Conservation (phyloP, 2,329 filamentous ascomycete species). For the Madurella fahalii region DNA sequence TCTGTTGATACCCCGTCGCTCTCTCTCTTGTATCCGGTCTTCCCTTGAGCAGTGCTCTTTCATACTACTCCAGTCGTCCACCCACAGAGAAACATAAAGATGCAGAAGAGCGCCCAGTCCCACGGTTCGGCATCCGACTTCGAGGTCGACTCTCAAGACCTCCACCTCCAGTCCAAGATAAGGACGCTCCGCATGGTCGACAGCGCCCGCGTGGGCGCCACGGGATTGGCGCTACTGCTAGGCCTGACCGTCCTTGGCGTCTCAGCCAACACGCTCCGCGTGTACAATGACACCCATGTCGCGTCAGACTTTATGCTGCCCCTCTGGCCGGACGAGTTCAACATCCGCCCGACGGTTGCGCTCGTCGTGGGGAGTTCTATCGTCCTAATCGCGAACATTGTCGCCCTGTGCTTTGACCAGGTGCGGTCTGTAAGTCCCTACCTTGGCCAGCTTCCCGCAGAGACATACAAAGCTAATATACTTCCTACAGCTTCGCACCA, state of each 20-base stretch:
- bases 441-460: neutral
- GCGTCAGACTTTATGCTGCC: slow-evolving; percentile 46
- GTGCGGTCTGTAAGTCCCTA: slow-evolving; percentile 43
- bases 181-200: slow-evolving; percentile 41
- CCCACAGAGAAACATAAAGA: slow-evolving; percentile 10
- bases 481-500: slow-evolving; percentile 37
- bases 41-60: slow-evolving; percentile 9
- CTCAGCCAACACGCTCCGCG: slow-evolving; percentile 49
- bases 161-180: slow-evolving; percentile 36
- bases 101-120: slow-evolving; percentile 21
- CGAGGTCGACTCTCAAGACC: slow-evolving; percentile 43
- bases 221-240: slow-evolving; percentile 46
- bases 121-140: slow-evolving; percentile 42
- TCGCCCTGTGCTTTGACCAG: slow-evolving; percentile 48
- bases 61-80: neutral
- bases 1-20: slow-evolving; percentile 6
- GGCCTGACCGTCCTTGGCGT: slow-evolving; percentile 52
- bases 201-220: slow-evolving; percentile 44
- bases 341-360: slow-evolving; percentile 53
- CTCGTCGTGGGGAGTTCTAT: slow-evolving; percentile 50
- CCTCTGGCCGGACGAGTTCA: slow-evolving; percentile 56
- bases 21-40: neutral
- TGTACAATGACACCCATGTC: slow-evolving; percentile 53
- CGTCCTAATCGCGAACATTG: slow-evolving; percentile 44
- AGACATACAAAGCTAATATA: slow-evolving; percentile 2